Evolutionary conservation across 176 grass and related monocot species (phyloP).

Genomic region (Rhynchospora tenuis): DNA sequence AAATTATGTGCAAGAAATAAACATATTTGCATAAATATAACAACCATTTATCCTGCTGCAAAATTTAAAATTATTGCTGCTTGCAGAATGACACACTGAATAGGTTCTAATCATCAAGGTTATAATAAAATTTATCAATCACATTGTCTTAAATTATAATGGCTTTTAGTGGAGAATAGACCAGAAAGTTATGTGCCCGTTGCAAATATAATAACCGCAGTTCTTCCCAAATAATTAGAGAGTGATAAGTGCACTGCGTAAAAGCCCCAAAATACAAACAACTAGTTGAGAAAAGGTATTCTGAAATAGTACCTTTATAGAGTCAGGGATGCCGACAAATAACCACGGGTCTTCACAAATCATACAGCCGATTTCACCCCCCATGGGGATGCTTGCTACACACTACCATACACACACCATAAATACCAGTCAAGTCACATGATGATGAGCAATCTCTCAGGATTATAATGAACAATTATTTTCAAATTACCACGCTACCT

Average conservation of each 20-base stretch:
- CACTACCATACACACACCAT: slow-evolving; percentile 43
- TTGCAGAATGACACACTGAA: background rate
- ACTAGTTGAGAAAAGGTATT: background rate
- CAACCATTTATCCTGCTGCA: too few relatives aligned
- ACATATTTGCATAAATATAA: too few relatives aligned
- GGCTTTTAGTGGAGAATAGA: background rate
- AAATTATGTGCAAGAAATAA: too few relatives aligned
- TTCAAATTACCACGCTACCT: slow-evolving; percentile 43
- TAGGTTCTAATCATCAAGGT: background rate
- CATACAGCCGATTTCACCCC: slow-evolving; percentile 90
- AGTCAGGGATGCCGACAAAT: slow-evolving; percentile 78
- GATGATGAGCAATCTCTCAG: slow-evolving; percentile 12
- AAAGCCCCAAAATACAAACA: background rate
- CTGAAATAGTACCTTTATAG: slow-evolving; percentile 55
- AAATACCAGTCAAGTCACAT: slow-evolving; percentile 9
- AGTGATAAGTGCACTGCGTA: background rate
- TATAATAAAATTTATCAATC: background rate
- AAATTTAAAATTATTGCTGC: too few relatives aligned
- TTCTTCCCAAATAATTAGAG: background rate
- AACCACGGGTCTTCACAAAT: slow-evolving; percentile 88
- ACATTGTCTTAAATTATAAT: background rate
- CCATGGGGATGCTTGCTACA: slow-evolving; percentile 43
- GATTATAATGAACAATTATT: slow-evolving; percentile 20
- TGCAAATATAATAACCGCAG: background rate
- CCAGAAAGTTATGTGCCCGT: background rate